Evolutionary conservation across 352 stramenopile species (phyloP).

Genomic region (Pythium aristosporum): DNA sequence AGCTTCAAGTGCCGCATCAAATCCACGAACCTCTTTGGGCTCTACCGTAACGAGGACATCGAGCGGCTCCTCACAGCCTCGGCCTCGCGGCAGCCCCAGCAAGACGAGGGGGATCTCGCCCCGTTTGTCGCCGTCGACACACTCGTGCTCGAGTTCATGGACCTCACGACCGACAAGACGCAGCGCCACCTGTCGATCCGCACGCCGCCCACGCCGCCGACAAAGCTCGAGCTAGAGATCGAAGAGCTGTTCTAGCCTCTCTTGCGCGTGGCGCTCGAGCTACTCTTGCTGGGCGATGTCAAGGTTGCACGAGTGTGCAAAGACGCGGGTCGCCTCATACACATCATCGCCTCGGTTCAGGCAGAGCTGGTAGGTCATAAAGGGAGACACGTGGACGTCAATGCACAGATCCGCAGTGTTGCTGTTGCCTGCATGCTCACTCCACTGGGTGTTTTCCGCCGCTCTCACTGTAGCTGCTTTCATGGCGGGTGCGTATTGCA

Average conservation of each 20-base stretch:
- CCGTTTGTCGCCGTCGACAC: slow-evolving; percentile 62
- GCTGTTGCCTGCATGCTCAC: background rate
- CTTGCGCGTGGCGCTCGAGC: slow-evolving; percentile 31
- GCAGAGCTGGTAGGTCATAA: slow-evolving; percentile 38
- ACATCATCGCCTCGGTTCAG: slow-evolving; percentile 37
- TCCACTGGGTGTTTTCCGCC: background rate
- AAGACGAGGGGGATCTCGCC: slow-evolving; percentile 23
- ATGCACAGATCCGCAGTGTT: slow-evolving; percentile 22
- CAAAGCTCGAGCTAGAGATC: slow-evolving; percentile 58
- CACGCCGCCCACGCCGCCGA: slow-evolving; percentile 29
- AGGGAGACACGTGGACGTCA: slow-evolving; percentile 36
- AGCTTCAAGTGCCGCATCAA: slow-evolving; percentile 77
- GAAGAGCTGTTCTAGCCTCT: slow-evolving; percentile 66
- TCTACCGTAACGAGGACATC: slow-evolving; percentile 67
- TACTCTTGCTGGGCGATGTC: slow-evolving; percentile 28
- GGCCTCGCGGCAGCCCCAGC: slow-evolving; percentile 8
- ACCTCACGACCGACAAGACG: slow-evolving; percentile 59
- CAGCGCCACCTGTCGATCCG: slow-evolving; percentile 54
- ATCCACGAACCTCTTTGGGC: slow-evolving; percentile 58
- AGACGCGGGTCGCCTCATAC: slow-evolving; percentile 25
- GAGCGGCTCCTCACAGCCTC: slow-evolving; percentile 38
- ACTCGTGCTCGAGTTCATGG: slow-evolving; percentile 67
- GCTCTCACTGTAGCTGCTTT: background rate
- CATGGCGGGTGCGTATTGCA: background rate
- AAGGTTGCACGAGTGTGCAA: slow-evolving; percentile 33